Conservation (phyloP, 2,329 filamentous ascomycete genomes). For the Penicillium freii region DNA sequence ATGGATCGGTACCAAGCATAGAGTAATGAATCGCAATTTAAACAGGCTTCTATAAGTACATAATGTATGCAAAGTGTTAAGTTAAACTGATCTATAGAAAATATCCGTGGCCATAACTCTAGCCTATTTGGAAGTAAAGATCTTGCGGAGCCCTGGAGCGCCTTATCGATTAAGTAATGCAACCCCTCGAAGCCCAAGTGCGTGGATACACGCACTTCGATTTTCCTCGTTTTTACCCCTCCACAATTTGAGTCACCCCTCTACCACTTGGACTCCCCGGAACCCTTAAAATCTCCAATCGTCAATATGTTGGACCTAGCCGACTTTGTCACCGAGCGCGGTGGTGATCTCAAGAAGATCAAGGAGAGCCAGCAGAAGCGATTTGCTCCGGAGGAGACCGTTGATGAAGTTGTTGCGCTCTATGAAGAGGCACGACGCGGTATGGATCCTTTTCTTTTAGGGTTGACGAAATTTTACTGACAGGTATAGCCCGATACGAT, state of each 20-base stretch:
- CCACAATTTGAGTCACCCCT: conserved; percentile 25
- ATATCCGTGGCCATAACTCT: background rate
- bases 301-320: conserved; percentile 68
- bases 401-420: conserved; percentile 85
- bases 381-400: conserved; percentile 73
- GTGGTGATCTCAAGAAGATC: conserved; percentile 87
- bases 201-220: conserved; percentile 8
- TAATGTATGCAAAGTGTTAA: too few species aligned
- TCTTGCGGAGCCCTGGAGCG: background rate
- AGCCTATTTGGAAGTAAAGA: background rate
- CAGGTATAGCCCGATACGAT: conserved; percentile 63
- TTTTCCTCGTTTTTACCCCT: conserved; percentile 27
- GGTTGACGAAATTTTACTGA: background rate
- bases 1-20: conserved; percentile 22
- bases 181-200: conserved; percentile 6
- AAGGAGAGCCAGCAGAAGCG: conserved; percentile 85
- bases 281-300: conserved; percentile 3
- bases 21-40: conserved; percentile 21
- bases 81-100: background rate
- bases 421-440: conserved; percentile 82
- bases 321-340: conserved; percentile 80
- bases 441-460: conserved; percentile 37
- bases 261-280: conserved; percentile 4
- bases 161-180: conserved; percentile 24
- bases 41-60: background rate